Evolutionary conservation across 805 yeast species (phyloP), one percentile per base, ranked within the genome.

Genomic region (Isabelozyma pseudorhagii): DNA sequence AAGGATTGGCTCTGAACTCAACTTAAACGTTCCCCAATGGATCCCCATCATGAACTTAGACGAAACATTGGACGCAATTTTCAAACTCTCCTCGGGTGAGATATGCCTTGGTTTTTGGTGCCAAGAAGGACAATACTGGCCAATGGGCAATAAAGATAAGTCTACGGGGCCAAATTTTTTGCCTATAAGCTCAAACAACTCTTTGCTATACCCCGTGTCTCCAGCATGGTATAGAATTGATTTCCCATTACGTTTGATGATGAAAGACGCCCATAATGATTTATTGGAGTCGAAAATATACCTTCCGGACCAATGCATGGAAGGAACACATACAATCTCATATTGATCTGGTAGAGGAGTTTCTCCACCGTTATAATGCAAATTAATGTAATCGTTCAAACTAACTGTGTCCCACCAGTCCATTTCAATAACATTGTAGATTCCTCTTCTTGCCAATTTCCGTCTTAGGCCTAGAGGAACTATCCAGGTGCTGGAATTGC

Each of bases 301-400:
- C 38, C 97, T 70, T 0, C 98, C 98, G 1, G 96, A 87, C 98
- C 98, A 93, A 67, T 93, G 98, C 96, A 87, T 86, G 0, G 97
- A 90, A 0, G 98, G 98, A 0, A 94, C 80, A 65, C 97, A 89
- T 1, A 89, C 92, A 14, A 93, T 74, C 56, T 89, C 91, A 72
- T 86, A 91, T 6, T 72, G 73, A 50, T 83, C 83, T 0, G 68
- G 60, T 8, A 69, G 46, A 10, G 14, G 8, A 11, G 44, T 41
- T 5, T 62, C 59, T 9, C 67, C 62, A 17, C 61, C 64, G 2
- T 60, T 58, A 8, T 54, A 38, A n/a, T 31, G 38, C 38, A 42
- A 45, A 21, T 84, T 52, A 2, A 81, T 70, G 14, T 77, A 75
- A 28, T 77, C 68, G 47, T 68, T 68, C 34, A 74, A 53, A 2